Conservation (phyloP, 2,329 filamentous ascomycete species). For the Ceratocystis harringtonii region DNA sequence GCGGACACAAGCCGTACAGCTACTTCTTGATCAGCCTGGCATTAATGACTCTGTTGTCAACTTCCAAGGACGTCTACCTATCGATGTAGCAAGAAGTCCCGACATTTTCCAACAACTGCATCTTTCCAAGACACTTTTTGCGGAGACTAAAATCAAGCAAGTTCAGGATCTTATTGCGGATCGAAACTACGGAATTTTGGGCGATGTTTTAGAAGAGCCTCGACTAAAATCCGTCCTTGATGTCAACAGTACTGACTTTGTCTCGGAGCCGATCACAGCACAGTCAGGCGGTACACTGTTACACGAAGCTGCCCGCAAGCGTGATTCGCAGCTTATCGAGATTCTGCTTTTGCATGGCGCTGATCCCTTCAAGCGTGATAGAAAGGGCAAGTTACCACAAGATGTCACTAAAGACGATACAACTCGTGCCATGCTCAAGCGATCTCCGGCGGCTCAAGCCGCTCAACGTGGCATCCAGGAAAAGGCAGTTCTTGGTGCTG, state of each 20-base stretch:
- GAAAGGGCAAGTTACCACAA: constrained; percentile 88
- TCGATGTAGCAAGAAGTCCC: constrained; percentile 79
- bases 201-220: constrained; percentile 68
- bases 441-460: constrained; percentile 82
- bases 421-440: constrained; percentile 77
- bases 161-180: constrained; percentile 63
- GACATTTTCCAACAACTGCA: constrained; percentile 95
- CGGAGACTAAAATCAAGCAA: constrained; percentile 70
- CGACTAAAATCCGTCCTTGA: constrained; percentile 76
- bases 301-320: constrained; percentile 82
- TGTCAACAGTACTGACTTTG: constrained; percentile 81
- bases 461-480: constrained; percentile 94
- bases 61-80: constrained; percentile 65
- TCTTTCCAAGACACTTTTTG: constrained; percentile 74
- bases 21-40: constrained; percentile 64
- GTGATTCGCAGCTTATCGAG: constrained; percentile 76
- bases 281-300: constrained; percentile 81
- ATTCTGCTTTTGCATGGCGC: constrained; percentile 83
- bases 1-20: constrained; percentile 61
- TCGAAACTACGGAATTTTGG: constrained; percentile 62
- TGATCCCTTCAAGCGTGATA: constrained; percentile 87
- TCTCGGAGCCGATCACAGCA: constrained; percentile 61
- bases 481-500: constrained; percentile 73
- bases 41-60: constrained; percentile 86
- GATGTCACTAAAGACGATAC: constrained; percentile 92